phyloP scores from a whole-genome alignment of 495 filamentous ascomycete genomes.

The Pseudotulostoma volvatum region DNA sequence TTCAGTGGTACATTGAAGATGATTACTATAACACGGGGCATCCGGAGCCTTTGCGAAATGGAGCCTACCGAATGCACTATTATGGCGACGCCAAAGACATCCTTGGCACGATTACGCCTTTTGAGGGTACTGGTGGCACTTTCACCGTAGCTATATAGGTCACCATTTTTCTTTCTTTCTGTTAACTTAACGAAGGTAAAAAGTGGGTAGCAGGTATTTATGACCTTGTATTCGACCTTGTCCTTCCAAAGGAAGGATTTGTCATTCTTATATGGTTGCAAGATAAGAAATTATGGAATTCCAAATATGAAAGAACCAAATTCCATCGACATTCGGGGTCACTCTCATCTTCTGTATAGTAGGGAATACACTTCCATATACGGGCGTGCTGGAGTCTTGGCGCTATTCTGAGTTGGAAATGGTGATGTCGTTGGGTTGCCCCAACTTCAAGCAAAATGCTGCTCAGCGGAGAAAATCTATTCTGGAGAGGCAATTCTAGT shows the following conservation, averaged over 20 bases:
- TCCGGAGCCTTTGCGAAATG: constrained; percentile 29
- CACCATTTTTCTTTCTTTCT: not conserved
- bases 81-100: constrained; percentile 67
- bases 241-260: too few species aligned
- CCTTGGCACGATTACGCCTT: constrained; percentile 47
- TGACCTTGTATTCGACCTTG: too few species aligned
- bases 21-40: constrained; percentile 26
- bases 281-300: not conserved
- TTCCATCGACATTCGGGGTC: too few species aligned
- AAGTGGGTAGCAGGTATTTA: too few species aligned
- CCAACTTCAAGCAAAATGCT: too few species aligned
- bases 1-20: constrained; percentile 66
- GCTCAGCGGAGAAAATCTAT: too few species aligned
- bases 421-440: too few species aligned
- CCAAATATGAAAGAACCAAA: not conserved
- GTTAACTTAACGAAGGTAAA: not conserved
- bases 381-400: too few species aligned
- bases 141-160: constrained; percentile 37
- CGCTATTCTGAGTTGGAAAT: too few species aligned
- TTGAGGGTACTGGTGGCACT: constrained; percentile 56
- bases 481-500: too few species aligned
- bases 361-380: too few species aligned
- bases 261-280: not conserved
- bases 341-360: too few species aligned
- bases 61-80: constrained; percentile 68